Conservation (phyloP, 1,284 basidiomycete species). For the Ganoderma lucidum region DNA sequence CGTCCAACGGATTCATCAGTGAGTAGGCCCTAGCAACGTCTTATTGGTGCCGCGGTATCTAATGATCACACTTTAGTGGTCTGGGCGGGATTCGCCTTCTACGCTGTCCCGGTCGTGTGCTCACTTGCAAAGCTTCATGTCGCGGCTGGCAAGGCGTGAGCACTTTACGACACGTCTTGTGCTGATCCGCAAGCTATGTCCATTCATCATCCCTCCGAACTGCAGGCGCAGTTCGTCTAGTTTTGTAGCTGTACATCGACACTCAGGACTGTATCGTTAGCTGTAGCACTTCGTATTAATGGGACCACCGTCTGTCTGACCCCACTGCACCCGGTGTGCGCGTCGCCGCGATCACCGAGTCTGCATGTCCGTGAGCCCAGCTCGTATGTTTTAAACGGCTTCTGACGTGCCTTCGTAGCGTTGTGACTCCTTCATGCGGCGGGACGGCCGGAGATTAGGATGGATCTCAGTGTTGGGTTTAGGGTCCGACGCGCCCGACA, state of each 20-base stretch:
- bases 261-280: constrained; percentile 28
- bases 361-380: neutral
- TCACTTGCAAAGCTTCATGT: constrained; percentile 78
- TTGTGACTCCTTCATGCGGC: neutral
- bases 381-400: constrained; percentile 1
- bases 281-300: constrained; percentile 26
- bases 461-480: neutral
- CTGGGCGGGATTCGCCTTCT: constrained; percentile 81
- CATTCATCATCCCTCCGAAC: constrained; percentile 2
- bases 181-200: neutral
- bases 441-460: neutral
- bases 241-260: constrained; percentile 22
- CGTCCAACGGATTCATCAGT: constrained; percentile 81
- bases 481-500: neutral
- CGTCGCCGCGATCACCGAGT: neutral
- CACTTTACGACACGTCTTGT: neutral
- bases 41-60: constrained; percentile 13
- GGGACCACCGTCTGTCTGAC: constrained; percentile 1
- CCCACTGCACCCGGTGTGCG: neutral
- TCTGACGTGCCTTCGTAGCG: neutral
- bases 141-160: constrained; percentile 40
- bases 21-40: constrained; percentile 39
- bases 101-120: constrained; percentile 72
- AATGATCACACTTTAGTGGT: constrained; percentile 58
- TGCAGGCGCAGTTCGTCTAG: constrained; percentile 18